Conservation (phyloP, 768 basidiomycete genomes). For the Galerina marginata region DNA sequence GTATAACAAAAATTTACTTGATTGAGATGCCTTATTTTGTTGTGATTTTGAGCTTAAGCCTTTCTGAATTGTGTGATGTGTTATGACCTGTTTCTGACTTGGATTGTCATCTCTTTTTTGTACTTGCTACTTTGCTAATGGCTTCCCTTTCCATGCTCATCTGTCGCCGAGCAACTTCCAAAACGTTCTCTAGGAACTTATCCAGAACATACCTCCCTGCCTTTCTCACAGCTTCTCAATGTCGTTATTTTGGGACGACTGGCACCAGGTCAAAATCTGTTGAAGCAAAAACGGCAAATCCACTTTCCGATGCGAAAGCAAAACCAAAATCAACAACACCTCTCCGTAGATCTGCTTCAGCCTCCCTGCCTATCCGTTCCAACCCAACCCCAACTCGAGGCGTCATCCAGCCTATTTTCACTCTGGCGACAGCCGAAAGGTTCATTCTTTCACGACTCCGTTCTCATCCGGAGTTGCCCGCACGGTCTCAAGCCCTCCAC, state of each 20-base stretch:
- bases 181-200: not conserved
- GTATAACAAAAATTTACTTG: constrained; percentile 27
- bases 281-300: constrained; percentile 18
- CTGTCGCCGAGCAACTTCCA: not conserved
- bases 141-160: not conserved
- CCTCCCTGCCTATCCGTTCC: constrained; percentile 82
- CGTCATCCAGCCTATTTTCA: constrained; percentile 78
- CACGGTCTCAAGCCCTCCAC: constrained; percentile 63
- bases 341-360: constrained; percentile 82
- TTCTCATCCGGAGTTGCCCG: constrained; percentile 52
- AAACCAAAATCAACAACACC: constrained; percentile 87
- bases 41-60: constrained; percentile 4
- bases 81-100: not conserved
- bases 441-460: constrained; percentile 74
- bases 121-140: not conserved
- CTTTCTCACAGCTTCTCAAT: not conserved
- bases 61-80: not conserved
- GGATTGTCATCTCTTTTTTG: not conserved
- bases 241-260: constrained; percentile 10
- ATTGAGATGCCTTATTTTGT: constrained; percentile 22
- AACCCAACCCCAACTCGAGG: constrained; percentile 88
- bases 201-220: not conserved
- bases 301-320: constrained; percentile 49
- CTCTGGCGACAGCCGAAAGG: constrained; percentile 85
- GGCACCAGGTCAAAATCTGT: not conserved